phyloP scores from a whole-genome alignment of 2,329 filamentous ascomycete species.

The Cladophialophora immunda region DNA sequence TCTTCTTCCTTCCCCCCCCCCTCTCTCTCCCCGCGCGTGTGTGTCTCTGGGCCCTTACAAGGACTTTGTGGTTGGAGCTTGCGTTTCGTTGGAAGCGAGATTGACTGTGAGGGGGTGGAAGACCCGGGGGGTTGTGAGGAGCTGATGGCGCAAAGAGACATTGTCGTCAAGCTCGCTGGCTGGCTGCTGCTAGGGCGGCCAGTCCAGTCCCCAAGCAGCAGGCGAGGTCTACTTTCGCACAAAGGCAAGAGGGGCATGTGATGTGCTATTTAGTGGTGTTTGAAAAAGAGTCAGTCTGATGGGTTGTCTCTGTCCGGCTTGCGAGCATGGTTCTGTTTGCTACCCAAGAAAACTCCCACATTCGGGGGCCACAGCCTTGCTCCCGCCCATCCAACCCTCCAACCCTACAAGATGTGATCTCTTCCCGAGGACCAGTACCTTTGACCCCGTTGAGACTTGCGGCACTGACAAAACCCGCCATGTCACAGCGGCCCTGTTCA shows the following conservation, averaged over 20 bases:
- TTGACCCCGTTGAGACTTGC: background rate
- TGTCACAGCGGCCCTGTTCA: slow-evolving; percentile 21
- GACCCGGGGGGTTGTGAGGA: too few species aligned
- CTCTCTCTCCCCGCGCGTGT: too few species aligned
- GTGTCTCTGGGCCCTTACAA: too few species aligned
- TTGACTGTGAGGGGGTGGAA: too few species aligned
- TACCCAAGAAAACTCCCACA: too few species aligned
- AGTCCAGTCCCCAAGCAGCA: too few species aligned
- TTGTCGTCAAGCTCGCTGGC: background rate
- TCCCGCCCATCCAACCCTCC: background rate
- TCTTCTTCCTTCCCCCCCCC: too few species aligned
- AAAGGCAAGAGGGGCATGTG: slow-evolving; percentile 36
- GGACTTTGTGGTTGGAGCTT: too few species aligned
- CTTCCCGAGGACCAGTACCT: background rate
- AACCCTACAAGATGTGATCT: background rate
- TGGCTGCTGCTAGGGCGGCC: background rate
- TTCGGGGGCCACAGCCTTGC: background rate
- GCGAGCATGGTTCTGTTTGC: too few species aligned
- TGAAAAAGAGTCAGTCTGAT: background rate
- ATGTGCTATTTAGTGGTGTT: background rate
- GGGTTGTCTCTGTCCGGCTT: background rate
- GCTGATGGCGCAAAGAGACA: too few species aligned
- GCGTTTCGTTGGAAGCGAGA: too few species aligned
- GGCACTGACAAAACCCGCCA: background rate
- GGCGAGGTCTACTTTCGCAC: background rate